These are phyloP conservation scores for Murraya koenigii DNA, from an alignment of 345 rosid genomes.

Conservation along the genomic window DNA sequence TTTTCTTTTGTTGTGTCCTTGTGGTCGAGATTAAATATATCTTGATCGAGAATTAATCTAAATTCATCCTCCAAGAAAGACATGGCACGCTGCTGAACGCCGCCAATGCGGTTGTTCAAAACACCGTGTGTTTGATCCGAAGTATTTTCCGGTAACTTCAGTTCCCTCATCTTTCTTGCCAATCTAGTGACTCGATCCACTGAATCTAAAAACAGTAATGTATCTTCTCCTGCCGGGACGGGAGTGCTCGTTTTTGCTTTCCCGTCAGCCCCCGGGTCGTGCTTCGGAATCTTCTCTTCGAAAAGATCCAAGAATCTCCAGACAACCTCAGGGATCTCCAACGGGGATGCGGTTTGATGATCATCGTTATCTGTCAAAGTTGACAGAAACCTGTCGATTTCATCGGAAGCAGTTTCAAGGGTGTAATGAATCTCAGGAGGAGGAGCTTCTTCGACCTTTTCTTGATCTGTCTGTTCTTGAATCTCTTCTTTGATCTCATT, in stretches of 20 bases:
- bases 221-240: conserved; percentile 32
- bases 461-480: too few species aligned
- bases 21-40: conserved; percentile 19
- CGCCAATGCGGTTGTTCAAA: conserved; percentile 52
- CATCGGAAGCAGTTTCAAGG: conserved; percentile 49
- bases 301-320: conserved; percentile 64
- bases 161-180: conserved; percentile 21
- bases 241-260: conserved; percentile 31
- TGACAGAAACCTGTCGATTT: conserved; percentile 45
- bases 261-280: conserved; percentile 35
- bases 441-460: conserved; percentile 19
- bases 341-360: conserved; percentile 15
- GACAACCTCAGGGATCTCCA: conserved; percentile 48
- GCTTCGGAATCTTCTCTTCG: conserved; percentile 37
- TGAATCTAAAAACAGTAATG: conserved; percentile 36
- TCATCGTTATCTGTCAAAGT: conserved; percentile 17
- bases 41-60: conserved; percentile 39
- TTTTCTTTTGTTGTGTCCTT: conserved; percentile 14
- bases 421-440: conserved; percentile 34
- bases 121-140: conserved; percentile 34
- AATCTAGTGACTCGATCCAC: conserved; percentile 57
- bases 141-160: conserved; percentile 32
- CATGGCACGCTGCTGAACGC: conserved; percentile 71
- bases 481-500: background rate
- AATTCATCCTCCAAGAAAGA: conserved; percentile 72